These are phyloP conservation scores for Fusarium sp. DNA, from an alignment of 2,329 filamentous ascomycete genomes.

Conservation along the genomic window DNA sequence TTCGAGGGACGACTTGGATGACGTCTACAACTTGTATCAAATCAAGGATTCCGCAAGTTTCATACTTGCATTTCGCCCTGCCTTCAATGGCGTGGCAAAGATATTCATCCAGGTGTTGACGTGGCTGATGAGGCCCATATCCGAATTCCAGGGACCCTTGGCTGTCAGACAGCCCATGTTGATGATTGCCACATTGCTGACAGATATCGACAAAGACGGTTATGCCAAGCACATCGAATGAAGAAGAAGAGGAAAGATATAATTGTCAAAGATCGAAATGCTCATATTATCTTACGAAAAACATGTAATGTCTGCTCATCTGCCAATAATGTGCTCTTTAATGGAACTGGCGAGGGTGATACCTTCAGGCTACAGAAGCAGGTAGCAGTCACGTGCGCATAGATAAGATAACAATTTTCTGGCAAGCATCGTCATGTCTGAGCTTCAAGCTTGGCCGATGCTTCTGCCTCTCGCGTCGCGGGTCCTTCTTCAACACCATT, in stretches of 20 bases:
- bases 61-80: conserved; percentile 1
- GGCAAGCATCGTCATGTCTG: conserved; percentile 39
- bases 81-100: conserved; percentile 15
- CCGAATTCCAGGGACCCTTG: conserved; percentile 1
- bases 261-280: not conserved
- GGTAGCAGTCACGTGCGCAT: conserved; percentile 44
- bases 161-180: not conserved
- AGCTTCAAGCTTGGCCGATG: conserved; percentile 19
- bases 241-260: not conserved
- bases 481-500: conserved; percentile 13
- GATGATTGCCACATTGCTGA: not conserved
- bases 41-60: not conserved
- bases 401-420: conserved; percentile 46
- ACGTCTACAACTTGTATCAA: conserved; percentile 1
- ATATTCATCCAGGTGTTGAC: conserved; percentile 14
- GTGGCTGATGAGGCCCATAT: conserved; percentile 13
- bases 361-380: not conserved
- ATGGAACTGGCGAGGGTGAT: not conserved
- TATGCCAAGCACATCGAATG: not conserved
- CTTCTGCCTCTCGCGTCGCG: conserved; percentile 29
- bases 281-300: not conserved
- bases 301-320: not conserved
- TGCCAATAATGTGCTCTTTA: not conserved
- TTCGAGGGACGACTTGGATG: conserved; percentile 6
- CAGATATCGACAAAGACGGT: not conserved